These are phyloP conservation scores for Endothia cerciana DNA, from an alignment of 2,329 filamentous ascomycete species.

Conservation along the genomic window DNA sequence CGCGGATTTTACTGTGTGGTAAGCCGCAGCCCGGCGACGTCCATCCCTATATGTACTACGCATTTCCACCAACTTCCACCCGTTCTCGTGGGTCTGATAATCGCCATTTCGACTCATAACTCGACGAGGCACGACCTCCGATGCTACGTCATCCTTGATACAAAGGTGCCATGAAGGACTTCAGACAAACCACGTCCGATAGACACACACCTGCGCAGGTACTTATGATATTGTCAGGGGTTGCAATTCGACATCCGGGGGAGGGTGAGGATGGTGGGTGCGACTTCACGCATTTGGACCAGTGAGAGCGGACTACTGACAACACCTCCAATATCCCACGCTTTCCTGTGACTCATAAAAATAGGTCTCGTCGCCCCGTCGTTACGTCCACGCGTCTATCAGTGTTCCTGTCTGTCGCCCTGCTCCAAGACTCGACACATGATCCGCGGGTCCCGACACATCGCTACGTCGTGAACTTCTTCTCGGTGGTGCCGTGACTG, in stretches of 20 bases:
- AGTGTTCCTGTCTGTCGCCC: neutral
- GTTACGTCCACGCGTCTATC: neutral
- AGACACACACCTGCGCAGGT: neutral
- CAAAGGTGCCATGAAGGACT: neutral
- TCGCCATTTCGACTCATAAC: neutral
- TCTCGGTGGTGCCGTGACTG: neutral
- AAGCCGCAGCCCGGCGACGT: neutral
- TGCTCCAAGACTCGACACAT: neutral
- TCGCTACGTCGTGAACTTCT: neutral
- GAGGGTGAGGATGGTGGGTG: neutral
- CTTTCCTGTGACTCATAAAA: neutral
- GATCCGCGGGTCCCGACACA: neutral
- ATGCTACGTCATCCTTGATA: neutral
- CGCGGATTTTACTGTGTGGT: constrained; percentile 8
- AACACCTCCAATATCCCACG: neutral
- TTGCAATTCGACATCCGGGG: neutral
- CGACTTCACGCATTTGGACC: neutral
- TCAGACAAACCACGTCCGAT: no score
- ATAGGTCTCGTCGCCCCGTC: neutral
- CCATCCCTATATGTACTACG: no score
- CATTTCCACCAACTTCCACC: constrained; percentile 7
- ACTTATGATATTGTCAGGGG: neutral
- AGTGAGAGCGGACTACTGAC: neutral
- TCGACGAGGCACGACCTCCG: neutral
- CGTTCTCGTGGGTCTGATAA: neutral